Percentiles rank a stretch among this genome's conserved stretches.
Conservation (phyloP, 495 filamentous ascomycete genomes). For the Bombardia bombarda region DNA sequence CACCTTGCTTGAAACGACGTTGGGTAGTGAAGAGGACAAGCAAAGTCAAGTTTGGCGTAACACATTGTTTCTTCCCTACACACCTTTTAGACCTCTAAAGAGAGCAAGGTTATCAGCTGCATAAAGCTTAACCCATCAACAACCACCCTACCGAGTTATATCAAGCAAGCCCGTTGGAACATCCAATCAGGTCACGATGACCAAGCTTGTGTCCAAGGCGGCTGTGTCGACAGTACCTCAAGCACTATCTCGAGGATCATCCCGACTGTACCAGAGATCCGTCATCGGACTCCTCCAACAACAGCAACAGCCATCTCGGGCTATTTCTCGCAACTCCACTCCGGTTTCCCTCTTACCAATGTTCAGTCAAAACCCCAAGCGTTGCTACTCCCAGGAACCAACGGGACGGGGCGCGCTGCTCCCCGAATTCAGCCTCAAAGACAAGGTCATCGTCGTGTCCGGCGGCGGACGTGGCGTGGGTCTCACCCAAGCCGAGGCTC, state of each 20-base stretch:
- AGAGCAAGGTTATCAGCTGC: too few relatives aligned
- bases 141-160: too few relatives aligned
- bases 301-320: too few relatives aligned
- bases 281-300: neutral
- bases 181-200: too few relatives aligned
- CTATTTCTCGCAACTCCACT: neutral
- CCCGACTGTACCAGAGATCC: neutral
- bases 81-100: too few relatives aligned
- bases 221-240: neutral
- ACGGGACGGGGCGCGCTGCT: constrained; percentile 28
- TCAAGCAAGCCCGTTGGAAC: too few relatives aligned
- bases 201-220: neutral
- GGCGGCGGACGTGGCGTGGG: constrained; percentile 76
- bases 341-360: constrained; percentile 1
- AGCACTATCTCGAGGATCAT: neutral
- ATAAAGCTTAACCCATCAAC: too few relatives aligned
- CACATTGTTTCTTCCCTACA: too few relatives aligned
- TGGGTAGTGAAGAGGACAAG: too few relatives aligned
- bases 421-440: constrained; percentile 71
- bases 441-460: constrained; percentile 70
- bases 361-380: constrained; percentile 8
- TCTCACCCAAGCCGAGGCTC: constrained; percentile 66
- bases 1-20: too few relatives aligned
- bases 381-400: neutral
- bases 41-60: too few relatives aligned